These are phyloP conservation scores for Iris macrosiphon DNA, from an alignment of 106 monocot species.

Conservation along the genomic window DNA sequence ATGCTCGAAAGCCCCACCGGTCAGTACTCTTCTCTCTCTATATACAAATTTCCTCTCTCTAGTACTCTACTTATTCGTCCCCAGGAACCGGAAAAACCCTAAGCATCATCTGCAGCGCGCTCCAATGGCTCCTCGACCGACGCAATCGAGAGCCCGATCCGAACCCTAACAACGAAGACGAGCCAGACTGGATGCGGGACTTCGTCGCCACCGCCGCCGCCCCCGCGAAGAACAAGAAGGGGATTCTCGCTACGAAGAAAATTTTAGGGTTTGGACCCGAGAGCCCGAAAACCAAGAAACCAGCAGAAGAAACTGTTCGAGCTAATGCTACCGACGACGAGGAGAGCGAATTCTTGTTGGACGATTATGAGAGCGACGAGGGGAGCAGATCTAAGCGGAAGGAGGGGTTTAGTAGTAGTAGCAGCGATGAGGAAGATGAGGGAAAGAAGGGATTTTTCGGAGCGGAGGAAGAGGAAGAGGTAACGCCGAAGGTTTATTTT, in stretches of 20 bases:
- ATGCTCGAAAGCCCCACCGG: slow-evolving; percentile 99
- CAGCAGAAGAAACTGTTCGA: no score
- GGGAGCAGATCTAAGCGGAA: slow-evolving; percentile 52
- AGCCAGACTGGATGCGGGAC: slow-evolving; percentile 94
- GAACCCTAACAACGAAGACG: slow-evolving; percentile 31
- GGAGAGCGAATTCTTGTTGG: slow-evolving; percentile 62
- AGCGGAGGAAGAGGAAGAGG: slow-evolving; percentile 38
- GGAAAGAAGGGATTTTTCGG: slow-evolving; percentile 2
- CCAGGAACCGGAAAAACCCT: slow-evolving; percentile 94
- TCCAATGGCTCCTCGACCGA: slow-evolving; percentile 86
- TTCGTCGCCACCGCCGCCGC: slow-evolving; percentile 23
- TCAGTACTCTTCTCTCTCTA: slow-evolving; percentile 1
- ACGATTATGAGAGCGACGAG: slow-evolving; percentile 85
- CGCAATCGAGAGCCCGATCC: slow-evolving; percentile 5
- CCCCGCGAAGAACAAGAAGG: slow-evolving; percentile 5
- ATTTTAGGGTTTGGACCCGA: slow-evolving; percentile 4
- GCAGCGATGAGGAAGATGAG: slow-evolving; percentile 32
- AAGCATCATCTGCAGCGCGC: slow-evolving; percentile 91
- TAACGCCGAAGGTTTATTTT: slow-evolving; percentile 73
- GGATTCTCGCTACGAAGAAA: background rate
- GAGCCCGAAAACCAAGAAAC: background rate
- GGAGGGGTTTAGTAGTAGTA: slow-evolving; percentile 38
- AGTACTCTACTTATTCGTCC: background rate
- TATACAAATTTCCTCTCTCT: background rate
- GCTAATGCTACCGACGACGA: no score